Evolutionary conservation across 768 basidiomycete species (phyloP).

Genomic region (Botryobasidium botryosum): DNA sequence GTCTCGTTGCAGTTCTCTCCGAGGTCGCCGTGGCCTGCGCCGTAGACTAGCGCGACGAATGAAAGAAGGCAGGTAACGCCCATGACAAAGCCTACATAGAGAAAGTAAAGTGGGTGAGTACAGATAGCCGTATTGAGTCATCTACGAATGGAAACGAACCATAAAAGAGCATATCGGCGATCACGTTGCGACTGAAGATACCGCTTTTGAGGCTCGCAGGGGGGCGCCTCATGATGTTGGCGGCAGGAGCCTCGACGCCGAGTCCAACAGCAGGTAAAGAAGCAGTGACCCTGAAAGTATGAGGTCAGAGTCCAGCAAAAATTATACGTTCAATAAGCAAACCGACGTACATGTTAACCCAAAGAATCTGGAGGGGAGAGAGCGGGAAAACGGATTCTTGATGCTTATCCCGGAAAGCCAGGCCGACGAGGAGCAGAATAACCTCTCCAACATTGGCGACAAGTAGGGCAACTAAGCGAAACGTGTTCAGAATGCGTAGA

Average conservation of each 20-base stretch:
- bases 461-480: constrained; percentile 37
- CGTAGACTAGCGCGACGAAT: constrained; percentile 23
- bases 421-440: constrained; percentile 35
- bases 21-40: constrained; percentile 17
- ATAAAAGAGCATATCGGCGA: constrained; percentile 22
- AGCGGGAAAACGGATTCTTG: constrained; percentile 38
- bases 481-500: constrained; percentile 40
- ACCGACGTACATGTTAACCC: constrained; percentile 11
- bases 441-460: constrained; percentile 40
- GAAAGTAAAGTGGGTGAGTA: too few species aligned
- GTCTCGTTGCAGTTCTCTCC: constrained; percentile 21
- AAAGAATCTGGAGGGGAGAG: constrained; percentile 30
- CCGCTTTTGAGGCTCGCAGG: constrained; percentile 22
- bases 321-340: background rate
- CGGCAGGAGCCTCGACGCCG: constrained; percentile 32
- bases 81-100: too few species aligned
- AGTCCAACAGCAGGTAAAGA: constrained; percentile 39
- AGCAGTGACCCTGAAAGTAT: constrained; percentile 26
- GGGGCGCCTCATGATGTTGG: constrained; percentile 32
- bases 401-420: constrained; percentile 35
- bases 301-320: background rate
- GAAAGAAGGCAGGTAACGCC: constrained; percentile 20
- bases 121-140: too few species aligned
- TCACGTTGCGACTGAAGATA: constrained; percentile 23
- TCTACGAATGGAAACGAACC: too few species aligned